phyloP scores from a whole-genome alignment of 148 eudicot species.

The Camellia lanceoleosa region DNA sequence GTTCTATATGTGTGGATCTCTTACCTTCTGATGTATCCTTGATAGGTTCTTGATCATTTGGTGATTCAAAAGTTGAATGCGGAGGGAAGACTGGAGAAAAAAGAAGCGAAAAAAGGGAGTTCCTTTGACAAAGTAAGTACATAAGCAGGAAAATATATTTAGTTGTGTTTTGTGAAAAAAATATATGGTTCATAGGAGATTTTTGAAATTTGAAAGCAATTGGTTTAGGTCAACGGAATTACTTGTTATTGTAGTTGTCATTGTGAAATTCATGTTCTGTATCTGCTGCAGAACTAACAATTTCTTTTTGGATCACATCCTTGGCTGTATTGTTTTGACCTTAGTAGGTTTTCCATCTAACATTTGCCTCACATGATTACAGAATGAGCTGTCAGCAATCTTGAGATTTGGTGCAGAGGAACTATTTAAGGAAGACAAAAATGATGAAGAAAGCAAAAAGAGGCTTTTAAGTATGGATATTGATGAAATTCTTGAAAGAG shows the following conservation, averaged over 20 bases:
- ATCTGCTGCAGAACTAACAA: neutral
- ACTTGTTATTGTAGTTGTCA: neutral
- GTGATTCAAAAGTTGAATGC: constrained; percentile 99
- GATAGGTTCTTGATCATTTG: constrained; percentile 93
- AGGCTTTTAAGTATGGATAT: constrained; percentile 91
- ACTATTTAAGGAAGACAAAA: constrained; percentile 90
- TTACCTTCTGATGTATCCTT: constrained; percentile 10
- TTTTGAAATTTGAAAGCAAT: constrained; percentile 4
- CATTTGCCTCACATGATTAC: constrained; percentile 17
- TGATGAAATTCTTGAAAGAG: constrained; percentile 98
- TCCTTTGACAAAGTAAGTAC: constrained; percentile 79
- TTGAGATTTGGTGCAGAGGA: constrained; percentile 98
- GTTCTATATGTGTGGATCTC: neutral
- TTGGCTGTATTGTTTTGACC: neutral
- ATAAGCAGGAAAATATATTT: neutral
- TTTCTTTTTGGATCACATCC: neutral
- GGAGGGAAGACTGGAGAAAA: constrained; percentile 94
- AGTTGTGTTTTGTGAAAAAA: neutral
- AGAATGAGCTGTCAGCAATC: constrained; percentile 99
- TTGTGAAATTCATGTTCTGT: neutral
- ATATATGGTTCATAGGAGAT: neutral
- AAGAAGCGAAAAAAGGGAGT: constrained; percentile 87
- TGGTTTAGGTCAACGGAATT: neutral
- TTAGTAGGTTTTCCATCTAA: neutral
- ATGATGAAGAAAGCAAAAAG: constrained; percentile 94